These are phyloP conservation scores for Arthrobotrys pseudoclavata DNA, from an alignment of 2,329 filamentous ascomycete species.

Conservation along the genomic window DNA sequence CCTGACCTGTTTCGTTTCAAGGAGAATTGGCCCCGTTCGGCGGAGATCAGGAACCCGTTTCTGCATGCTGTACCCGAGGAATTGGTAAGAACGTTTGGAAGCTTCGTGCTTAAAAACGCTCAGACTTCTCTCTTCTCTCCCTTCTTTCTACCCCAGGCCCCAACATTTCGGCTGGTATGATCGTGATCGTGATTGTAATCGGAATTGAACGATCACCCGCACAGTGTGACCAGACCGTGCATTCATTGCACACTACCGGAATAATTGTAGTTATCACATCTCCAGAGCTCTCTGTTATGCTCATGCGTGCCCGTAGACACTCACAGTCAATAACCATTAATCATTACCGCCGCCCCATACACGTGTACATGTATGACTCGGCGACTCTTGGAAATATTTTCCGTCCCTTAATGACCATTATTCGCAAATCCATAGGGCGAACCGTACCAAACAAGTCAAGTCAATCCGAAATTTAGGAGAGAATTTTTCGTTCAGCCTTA, in stretches of 20 bases:
- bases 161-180: conserved; percentile 14
- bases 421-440: conserved; percentile 19
- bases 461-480: conserved; percentile 46
- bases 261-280: conserved; percentile 22
- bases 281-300: not conserved
- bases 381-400: conserved; percentile 18
- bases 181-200: conserved; percentile 19
- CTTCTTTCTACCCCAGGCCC: conserved; percentile 2
- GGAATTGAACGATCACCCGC: conserved; percentile 20
- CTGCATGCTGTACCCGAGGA: conserved; percentile 59
- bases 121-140: conserved; percentile 18
- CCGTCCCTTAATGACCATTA: conserved; percentile 22
- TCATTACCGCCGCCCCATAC: not conserved
- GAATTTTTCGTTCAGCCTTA: conserved; percentile 49
- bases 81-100: conserved; percentile 56
- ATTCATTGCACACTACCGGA: conserved; percentile 6
- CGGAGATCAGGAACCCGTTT: conserved; percentile 60
- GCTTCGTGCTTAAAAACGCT: conserved; percentile 33
- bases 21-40: conserved; percentile 51
- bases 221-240: conserved; percentile 1
- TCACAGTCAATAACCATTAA: conserved; percentile 6
- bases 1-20: conserved; percentile 59
- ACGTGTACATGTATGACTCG: conserved; percentile 25
- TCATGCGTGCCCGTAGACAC: conserved; percentile 7
- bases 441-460: not conserved